Base-by-base conservation (phyloP, 768 basidiomycete species). In the Pulveroboletus sp. region DNA sequence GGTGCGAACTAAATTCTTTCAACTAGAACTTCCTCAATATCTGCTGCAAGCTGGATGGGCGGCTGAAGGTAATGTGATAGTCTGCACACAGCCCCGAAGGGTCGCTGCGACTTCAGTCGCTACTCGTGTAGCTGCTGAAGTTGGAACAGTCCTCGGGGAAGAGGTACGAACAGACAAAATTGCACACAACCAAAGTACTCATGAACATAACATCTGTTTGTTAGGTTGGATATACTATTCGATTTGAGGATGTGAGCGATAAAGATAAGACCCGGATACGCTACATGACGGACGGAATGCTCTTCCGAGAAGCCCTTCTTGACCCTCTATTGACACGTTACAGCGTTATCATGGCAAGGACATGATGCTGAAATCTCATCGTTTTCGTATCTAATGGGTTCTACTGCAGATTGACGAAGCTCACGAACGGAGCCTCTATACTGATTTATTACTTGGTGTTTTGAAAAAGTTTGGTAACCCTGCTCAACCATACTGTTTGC, bases 221-320 rank as follows among this genome's bases (percentile, higher is more conserved):
- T 23, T 51, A 96, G 93, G 94, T 99, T 57, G 96, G 96, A 7
- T 99, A 99, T 64, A 89, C 89, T 6, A 97, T 99, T 54, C 85
- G 96, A 9, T 98, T 98, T 53, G 96, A 99, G 65, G 92, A 96
- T 58, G 82, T 95, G 45, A 89, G 86, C 60, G 80, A 80, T 63
- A 91, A 89, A 59, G 80, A 86, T 24, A 75, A 81, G 45, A 98
- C 96, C 2, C 79, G 90, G 23, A 90, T 99, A 65, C 78, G 93
- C 35, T 99, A 98, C 68, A 80, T 98, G 81, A 99, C 96, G 27
- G 96, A 99, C 66, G 96, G 96, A 38, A 94, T 98, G 85, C 82
- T 99, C 31, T 97, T 98, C 66, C 82, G 94, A 51, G 94, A 97
- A 71, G 86, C 86, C 20, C 78, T 97, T 60, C 74, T 93, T 31